phyloP scores from a whole-genome alignment of 352 stramenopile genomes.

The Pilasporangium apinafurcum region DNA sequence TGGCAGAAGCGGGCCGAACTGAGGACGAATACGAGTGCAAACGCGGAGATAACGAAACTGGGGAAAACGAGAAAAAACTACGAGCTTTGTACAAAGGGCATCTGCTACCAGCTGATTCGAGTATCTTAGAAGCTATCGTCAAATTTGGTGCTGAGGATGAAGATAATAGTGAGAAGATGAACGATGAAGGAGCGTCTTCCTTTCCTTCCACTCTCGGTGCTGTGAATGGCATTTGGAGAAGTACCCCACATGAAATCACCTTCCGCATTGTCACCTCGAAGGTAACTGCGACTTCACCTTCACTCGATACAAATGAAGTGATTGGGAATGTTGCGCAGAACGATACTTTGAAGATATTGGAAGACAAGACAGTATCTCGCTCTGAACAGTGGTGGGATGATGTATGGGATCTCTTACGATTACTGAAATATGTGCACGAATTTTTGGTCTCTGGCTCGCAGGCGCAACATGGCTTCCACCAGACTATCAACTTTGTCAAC shows the following conservation, averaged over 20 bases:
- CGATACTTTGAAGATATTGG: not conserved
- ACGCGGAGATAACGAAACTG: constrained; percentile 18
- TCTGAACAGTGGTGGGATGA: constrained; percentile 43
- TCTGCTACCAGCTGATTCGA: constrained; percentile 29
- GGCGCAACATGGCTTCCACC: not conserved
- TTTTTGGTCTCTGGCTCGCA: constrained; percentile 4
- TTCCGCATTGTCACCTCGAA: constrained; percentile 25
- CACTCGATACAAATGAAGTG: not conserved
- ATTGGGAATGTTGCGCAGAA: not conserved
- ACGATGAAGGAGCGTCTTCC: too few relatives aligned
- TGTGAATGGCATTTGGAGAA: constrained; percentile 30
- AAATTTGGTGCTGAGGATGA: constrained; percentile 22
- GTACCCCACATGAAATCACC: constrained; percentile 45
- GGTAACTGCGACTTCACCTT: not conserved
- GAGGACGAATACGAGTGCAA: constrained; percentile 15
- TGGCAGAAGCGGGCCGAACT: constrained; percentile 9
- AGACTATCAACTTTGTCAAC: constrained; percentile 37
- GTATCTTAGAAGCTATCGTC: constrained; percentile 62
- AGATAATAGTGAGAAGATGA: constrained; percentile 1
- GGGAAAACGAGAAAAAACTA: constrained; percentile 27
- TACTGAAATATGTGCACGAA: constrained; percentile 37
- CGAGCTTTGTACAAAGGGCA: constrained; percentile 33
- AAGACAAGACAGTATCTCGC: not conserved
- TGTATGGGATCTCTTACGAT: constrained; percentile 46
- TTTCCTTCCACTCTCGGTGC: too few relatives aligned